These are phyloP conservation scores for Lichtheimia ramosa DNA, from an alignment of 371 early-diverging fungal genomes.

Conservation along the genomic window DNA sequence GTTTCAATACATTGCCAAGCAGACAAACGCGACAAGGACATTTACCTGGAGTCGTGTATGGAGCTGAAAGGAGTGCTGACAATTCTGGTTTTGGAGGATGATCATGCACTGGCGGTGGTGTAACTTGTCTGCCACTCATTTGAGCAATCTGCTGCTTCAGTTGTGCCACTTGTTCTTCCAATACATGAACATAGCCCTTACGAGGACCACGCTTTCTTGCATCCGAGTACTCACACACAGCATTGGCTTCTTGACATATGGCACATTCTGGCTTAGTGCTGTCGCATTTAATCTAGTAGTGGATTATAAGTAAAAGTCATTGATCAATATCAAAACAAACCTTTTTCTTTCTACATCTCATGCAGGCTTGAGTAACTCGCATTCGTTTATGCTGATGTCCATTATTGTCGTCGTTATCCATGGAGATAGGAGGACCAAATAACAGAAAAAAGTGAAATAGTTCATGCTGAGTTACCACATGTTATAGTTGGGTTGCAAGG, in stretches of 20 bases:
- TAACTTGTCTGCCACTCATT: neutral
- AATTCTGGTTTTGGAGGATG: too few relatives aligned
- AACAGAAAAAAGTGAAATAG: neutral
- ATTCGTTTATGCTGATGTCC: slow-evolving; percentile 48
- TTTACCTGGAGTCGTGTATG: neutral
- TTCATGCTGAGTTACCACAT: neutral
- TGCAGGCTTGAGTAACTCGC: slow-evolving; percentile 80
- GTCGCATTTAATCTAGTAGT: slow-evolving; percentile 69
- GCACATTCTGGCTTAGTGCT: slow-evolving; percentile 78
- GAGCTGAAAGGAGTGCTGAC: too few relatives aligned
- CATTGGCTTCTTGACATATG: slow-evolving; percentile 68
- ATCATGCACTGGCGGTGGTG: too few relatives aligned
- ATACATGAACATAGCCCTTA: slow-evolving; percentile 74
- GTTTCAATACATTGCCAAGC: slow-evolving; percentile 13
- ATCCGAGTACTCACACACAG: slow-evolving; percentile 71
- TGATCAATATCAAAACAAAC: slow-evolving; percentile 15
- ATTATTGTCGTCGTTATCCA: neutral
- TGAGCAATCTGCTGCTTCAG: slow-evolving; percentile 52
- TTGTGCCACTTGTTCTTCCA: slow-evolving; percentile 69
- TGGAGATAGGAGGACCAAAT: neutral
- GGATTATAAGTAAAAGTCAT: neutral
- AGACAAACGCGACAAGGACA: neutral
- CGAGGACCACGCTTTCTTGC: slow-evolving; percentile 78
- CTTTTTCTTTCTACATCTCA: slow-evolving; percentile 78
- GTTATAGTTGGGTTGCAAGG: neutral